Evolutionary conservation across 345 rosid genomes (phyloP).

Genomic region (Eucalyptus urophylla): DNA sequence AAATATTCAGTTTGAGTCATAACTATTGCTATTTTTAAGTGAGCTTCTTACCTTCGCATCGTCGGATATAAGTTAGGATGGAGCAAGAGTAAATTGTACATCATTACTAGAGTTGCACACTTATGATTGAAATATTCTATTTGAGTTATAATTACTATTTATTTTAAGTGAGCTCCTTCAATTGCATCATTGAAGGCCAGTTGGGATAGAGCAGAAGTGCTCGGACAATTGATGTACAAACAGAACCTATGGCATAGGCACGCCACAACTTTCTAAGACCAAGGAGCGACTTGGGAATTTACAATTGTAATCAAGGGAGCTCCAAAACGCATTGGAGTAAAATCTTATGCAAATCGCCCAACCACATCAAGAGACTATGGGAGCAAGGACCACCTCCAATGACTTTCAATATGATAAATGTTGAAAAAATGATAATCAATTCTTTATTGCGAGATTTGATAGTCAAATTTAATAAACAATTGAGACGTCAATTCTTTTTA

Average conservation of each 20-base stretch:
- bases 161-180: not conserved
- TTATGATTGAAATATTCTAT: accelerated
- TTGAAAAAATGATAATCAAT: no score
- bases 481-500: no score
- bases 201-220: not conserved
- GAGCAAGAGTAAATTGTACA: no score
- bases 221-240: accelerated
- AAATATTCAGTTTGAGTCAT: no score
- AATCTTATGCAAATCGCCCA: not conserved
- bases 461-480: no score
- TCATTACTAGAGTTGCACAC: no score
- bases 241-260: not conserved
- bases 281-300: not conserved
- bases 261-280: not conserved
- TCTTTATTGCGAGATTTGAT: no score
- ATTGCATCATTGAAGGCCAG: accelerated
- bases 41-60: no score
- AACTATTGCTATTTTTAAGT: no score
- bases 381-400: not conserved
- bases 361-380: not conserved
- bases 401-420: no score
- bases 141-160: no score
- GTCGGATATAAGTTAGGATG: no score
- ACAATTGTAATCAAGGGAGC: not conserved
- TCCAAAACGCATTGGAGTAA: not conserved